Conservation (phyloP, 768 basidiomycete species). For the Mycena venus region DNA sequence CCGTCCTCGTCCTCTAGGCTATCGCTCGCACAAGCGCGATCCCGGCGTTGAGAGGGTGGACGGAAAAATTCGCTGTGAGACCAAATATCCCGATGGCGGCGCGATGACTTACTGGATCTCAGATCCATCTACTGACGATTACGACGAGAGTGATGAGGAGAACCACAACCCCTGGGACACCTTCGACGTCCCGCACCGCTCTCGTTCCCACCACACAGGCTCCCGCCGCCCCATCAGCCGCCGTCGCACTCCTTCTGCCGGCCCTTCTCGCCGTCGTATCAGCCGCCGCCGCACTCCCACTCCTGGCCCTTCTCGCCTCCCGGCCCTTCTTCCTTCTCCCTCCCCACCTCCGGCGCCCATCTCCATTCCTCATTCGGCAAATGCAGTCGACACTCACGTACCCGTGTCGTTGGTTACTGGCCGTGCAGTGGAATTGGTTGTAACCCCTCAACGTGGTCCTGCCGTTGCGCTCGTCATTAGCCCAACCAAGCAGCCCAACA, state of each 20-base stretch:
- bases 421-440: neutral
- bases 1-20: neutral
- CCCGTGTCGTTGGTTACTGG: neutral
- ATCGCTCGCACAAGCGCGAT: slow-evolving; percentile 4
- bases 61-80: slow-evolving; percentile 18
- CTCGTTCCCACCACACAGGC: neutral
- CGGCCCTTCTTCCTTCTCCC: too few relatives aligned
- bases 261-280: too few relatives aligned
- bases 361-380: too few relatives aligned
- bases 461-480: slow-evolving; percentile 2
- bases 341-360: too few relatives aligned
- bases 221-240: too few relatives aligned
- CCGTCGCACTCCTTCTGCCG: too few relatives aligned
- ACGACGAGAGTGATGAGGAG: neutral
- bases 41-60: neutral
- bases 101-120: neutral
- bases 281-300: too few relatives aligned
- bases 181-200: neutral
- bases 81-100: slow-evolving; percentile 10
- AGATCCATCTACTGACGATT: neutral
- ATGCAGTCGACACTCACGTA: neutral
- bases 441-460: neutral
- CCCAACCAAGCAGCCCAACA: neutral
- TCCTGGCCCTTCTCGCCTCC: too few relatives aligned
- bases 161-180: neutral